phyloP scores from a whole-genome alignment of 2,329 filamentous ascomycete species.

The Fusarium sp. region DNA sequence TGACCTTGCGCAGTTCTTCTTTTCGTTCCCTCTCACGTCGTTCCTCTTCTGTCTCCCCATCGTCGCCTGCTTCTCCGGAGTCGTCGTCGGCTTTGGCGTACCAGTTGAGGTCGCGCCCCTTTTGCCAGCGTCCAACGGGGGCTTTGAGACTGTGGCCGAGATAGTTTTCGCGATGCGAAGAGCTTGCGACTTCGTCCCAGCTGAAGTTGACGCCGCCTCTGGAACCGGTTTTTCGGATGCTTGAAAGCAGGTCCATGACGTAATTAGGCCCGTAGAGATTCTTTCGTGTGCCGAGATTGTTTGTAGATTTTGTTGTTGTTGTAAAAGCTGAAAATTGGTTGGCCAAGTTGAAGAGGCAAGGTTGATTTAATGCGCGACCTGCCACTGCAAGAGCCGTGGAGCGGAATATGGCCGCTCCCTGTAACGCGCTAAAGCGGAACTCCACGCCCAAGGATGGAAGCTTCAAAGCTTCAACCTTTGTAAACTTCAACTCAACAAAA shows the following conservation, averaged over 20 bases:
- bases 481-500: slow-evolving; percentile 1
- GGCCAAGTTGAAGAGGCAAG: slow-evolving; percentile 10
- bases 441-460: slow-evolving; percentile 27
- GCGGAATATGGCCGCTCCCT: slow-evolving; percentile 30
- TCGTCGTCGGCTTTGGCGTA: slow-evolving; percentile 67
- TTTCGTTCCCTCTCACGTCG: slow-evolving; percentile 70
- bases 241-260: slow-evolving; percentile 90
- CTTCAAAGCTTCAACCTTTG: slow-evolving; percentile 11
- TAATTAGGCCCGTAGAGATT: background rate
- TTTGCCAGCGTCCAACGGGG: slow-evolving; percentile 91
- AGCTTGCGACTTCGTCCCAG: slow-evolving; percentile 93
- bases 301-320: background rate
- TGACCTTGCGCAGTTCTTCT: slow-evolving; percentile 83
- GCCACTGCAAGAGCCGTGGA: slow-evolving; percentile 18
- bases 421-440: slow-evolving; percentile 30
- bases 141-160: slow-evolving; percentile 93
- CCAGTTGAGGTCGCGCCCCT: slow-evolving; percentile 75
- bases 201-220: slow-evolving; percentile 95
- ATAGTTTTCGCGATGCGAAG: slow-evolving; percentile 86
- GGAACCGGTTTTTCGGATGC: slow-evolving; percentile 89
- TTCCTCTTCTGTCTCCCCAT: slow-evolving; percentile 69
- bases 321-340: background rate
- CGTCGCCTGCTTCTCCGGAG: slow-evolving; percentile 54
- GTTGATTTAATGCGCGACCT: slow-evolving; percentile 18
- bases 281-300: background rate